These are phyloP conservation scores for Calonectria crousiana DNA, from an alignment of 2,329 filamentous ascomycete genomes.

Conservation along the genomic window DNA sequence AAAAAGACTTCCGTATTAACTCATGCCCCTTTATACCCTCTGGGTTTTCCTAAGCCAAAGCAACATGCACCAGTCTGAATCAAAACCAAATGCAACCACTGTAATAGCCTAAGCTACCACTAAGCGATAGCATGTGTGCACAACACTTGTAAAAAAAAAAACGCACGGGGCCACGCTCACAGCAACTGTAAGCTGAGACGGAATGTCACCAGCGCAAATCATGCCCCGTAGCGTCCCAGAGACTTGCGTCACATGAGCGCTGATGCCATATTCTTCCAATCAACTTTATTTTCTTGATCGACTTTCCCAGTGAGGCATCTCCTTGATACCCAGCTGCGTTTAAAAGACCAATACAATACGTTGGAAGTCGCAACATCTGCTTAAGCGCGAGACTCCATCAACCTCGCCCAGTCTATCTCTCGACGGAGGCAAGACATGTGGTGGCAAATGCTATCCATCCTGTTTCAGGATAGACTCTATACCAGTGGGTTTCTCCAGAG, in stretches of 20 bases:
- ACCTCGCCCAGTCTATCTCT: background rate
- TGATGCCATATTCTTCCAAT: slow-evolving; percentile 1
- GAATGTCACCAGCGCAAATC: background rate
- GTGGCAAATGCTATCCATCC: background rate
- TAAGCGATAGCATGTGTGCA: background rate
- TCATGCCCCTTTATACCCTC: background rate
- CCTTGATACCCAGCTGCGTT: background rate
- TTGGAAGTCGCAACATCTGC: background rate
- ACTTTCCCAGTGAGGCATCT: background rate
- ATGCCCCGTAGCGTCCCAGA: background rate
- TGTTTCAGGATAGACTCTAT: background rate
- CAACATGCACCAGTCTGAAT: background rate
- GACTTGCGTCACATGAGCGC: background rate
- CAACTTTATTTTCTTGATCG: background rate
- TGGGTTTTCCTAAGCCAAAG: background rate
- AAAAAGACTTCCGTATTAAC: background rate
- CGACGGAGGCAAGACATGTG: background rate
- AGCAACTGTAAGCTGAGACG: background rate
- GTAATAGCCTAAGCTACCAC: background rate
- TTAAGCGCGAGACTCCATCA: background rate
- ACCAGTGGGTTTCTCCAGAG: background rate
- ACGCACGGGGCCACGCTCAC: background rate
- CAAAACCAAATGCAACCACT: background rate
- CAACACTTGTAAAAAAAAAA: too few species aligned
- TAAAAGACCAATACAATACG: background rate